Evolutionary conservation across 306 rosid genomes (phyloP).

Genomic region (Begonia loranthoides): DNA sequence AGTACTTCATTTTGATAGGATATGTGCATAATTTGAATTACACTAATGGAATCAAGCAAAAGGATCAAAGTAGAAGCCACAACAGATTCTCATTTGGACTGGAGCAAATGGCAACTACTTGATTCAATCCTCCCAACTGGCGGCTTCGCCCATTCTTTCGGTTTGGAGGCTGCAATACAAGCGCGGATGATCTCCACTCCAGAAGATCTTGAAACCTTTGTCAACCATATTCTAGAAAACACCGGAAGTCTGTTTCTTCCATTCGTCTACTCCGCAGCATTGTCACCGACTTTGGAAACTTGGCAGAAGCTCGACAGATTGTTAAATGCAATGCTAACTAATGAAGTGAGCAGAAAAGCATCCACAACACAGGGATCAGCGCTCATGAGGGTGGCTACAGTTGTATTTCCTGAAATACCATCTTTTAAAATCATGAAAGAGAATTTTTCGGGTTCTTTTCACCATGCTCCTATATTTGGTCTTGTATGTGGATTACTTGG

Average conservation of each 20-base stretch:
- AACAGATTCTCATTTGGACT: slow-evolving; percentile 27
- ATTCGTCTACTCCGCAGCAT: slow-evolving; percentile 46
- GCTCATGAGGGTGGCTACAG: slow-evolving; percentile 70
- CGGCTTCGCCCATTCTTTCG: slow-evolving; percentile 80
- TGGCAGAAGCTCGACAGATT: slow-evolving; percentile 50
- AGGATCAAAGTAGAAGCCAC: slow-evolving; percentile 1
- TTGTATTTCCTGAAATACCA: slow-evolving; percentile 46
- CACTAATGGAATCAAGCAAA: not conserved
- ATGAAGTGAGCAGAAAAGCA: slow-evolving; percentile 76
- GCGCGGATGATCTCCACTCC: slow-evolving; percentile 41
- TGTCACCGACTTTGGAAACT: slow-evolving; percentile 39
- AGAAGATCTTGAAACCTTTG: slow-evolving; percentile 45
- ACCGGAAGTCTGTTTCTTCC: slow-evolving; percentile 86
- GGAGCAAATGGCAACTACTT: slow-evolving; percentile 72
- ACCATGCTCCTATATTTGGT: slow-evolving; percentile 76
- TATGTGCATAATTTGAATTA: not conserved
- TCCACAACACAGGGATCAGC: slow-evolving; percentile 72
- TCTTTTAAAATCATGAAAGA: slow-evolving; percentile 59
- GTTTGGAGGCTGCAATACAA: slow-evolving; percentile 82
- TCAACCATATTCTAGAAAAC: slow-evolving; percentile 55
- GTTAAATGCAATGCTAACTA: slow-evolving; percentile 57
- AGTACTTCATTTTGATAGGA: not conserved
- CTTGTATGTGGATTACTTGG: slow-evolving; percentile 60
- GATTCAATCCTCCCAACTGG: slow-evolving; percentile 87
- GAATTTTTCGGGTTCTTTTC: slow-evolving; percentile 34